Conservation (phyloP, 176 grass and related monocot species). For the Oryza rufipogon region DNA sequence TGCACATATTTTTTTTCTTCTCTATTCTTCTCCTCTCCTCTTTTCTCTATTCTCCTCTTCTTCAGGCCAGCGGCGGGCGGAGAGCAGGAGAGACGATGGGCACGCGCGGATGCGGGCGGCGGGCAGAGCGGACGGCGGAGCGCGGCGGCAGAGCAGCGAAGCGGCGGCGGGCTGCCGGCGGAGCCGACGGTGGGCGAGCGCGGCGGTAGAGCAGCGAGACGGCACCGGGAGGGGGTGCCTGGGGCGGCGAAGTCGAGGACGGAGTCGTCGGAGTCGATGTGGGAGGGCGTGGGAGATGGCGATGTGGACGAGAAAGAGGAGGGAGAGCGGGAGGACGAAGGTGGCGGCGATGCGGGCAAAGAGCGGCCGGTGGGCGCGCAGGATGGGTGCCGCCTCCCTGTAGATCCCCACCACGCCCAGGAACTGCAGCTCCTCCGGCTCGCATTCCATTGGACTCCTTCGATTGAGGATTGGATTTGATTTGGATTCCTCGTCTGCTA, state of each 20-base stretch:
- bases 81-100: no score
- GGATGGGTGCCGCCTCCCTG: conserved; percentile 49
- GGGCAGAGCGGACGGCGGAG: no score
- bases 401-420: conserved; percentile 58
- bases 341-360: conserved; percentile 69
- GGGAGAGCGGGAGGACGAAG: conserved; percentile 77
- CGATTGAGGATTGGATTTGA: no score
- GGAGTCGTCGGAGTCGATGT: conserved; percentile 71
- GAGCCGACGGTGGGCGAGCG: not conserved
- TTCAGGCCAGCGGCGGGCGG: no score
- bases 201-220: conserved; percentile 52
- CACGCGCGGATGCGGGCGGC: no score
- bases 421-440: conserved; percentile 95
- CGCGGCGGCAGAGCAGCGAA: no score
- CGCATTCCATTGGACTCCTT: conserved; percentile 48
- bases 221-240: conserved; percentile 48
- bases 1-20: no score
- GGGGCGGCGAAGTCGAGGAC: conserved; percentile 59
- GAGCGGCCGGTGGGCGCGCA: conserved; percentile 57
- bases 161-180: no score
- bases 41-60: no score
- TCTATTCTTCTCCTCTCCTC: no score
- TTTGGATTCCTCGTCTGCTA: no score
- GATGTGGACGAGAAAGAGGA: conserved; percentile 84
- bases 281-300: conserved; percentile 66